phyloP scores from a whole-genome alignment of 1,284 basidiomycete genomes.

The Mrakiaceae sp. region DNA sequence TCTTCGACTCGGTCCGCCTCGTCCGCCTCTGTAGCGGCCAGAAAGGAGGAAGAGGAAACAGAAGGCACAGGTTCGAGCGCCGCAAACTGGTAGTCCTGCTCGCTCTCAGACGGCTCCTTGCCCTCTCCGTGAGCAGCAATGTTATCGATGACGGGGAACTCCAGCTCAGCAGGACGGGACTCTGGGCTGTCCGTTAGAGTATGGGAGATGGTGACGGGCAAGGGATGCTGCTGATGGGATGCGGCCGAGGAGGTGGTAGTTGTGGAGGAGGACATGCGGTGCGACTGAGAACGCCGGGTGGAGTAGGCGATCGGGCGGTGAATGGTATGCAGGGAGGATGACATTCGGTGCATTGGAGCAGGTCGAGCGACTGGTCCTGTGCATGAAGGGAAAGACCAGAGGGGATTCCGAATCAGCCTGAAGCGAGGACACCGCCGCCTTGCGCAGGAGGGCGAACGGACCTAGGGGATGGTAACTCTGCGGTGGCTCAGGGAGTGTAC shows the following conservation, averaged over 20 bases:
- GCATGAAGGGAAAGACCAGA: neutral
- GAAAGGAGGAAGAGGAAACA: no score
- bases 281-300: constrained; percentile 27
- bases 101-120: neutral
- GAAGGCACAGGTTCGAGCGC: no score
- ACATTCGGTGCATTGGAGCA: constrained; percentile 30
- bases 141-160: no score
- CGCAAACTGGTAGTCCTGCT: no score
- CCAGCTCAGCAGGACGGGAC: no score
- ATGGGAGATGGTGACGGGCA: constrained; percentile 13
- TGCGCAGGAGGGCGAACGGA: neutral
- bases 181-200: neutral
- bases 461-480: neutral
- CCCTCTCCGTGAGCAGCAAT: neutral
- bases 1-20: constrained; percentile 44
- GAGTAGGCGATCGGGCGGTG: constrained; percentile 58
- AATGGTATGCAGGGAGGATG: constrained; percentile 74
- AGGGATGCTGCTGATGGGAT: constrained; percentile 26
- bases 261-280: constrained; percentile 21
- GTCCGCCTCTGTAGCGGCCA: neutral
- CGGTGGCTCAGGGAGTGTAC: neutral
- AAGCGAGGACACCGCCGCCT: neutral
- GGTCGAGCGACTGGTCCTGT: neutral
- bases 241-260: constrained; percentile 38
- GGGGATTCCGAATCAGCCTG: no score